Base-by-base conservation (phyloP, 352 stramenopile genomes). In the Phytophthora macrochlamydospora region DNA sequence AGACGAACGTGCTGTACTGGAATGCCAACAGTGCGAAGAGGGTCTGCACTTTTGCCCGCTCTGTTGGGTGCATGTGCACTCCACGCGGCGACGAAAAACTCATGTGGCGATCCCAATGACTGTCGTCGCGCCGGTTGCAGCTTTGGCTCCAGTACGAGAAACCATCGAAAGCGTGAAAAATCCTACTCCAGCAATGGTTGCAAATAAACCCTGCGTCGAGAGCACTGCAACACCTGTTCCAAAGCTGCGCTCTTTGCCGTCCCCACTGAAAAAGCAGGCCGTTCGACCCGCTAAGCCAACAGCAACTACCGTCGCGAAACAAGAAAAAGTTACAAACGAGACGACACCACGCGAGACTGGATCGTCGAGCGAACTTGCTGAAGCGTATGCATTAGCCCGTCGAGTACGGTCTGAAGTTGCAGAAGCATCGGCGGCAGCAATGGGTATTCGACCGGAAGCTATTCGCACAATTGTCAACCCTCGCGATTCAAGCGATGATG, bases 21-120 rank as follows among this genome's bases (percentile, higher is more conserved):
- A 85, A 59, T 94, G 83, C 49, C 51, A 75, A 7, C 69, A 91
- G 56, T 94, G 86, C 46, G 73, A 91, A 48, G 81, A 91, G 53
- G 85, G 75, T 45, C 14, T 78, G 11, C 83, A 89, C n/a, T 90
- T 94, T 14, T 94, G 83, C 57, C 83, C 83, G 2, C 43, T 73
- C 4, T 94, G 83, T 53, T 94, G 86, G 85, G 85, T 93, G 1
- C 79, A 89, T 48, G 82, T 90, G 13, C 85, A 92, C 53, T 74
- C 76, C 24, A 92, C 83, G 1, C 56, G 81, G 6, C 69, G 78
- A 7, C 71, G 83, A 1, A 88, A 88, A 62, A 48, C 62, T 42
- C 85, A 93, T 29, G 72, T 84, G 2, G 71, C 86, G 35, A 84
- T 92, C 14, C 86, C 86, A 8, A 91, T 92, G 78, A 59, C 56